phyloP scores from a whole-genome alignment of 2,329 filamentous ascomycete species.

The Zasmidium cellare region DNA sequence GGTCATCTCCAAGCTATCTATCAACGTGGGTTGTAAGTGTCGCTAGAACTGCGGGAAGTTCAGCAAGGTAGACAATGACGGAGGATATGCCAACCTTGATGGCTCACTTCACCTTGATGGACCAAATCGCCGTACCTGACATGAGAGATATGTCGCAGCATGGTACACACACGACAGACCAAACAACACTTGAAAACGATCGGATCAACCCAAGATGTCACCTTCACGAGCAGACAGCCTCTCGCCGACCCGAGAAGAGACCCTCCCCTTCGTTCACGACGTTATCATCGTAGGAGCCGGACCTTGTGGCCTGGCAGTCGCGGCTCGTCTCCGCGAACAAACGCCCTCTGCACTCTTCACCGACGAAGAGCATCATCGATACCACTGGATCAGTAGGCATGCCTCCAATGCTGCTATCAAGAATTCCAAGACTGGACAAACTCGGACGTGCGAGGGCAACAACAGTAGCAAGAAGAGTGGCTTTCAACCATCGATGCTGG shows the following conservation, averaged over 20 bases:
- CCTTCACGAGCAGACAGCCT: conserved; percentile 18
- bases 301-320: conserved; percentile 72
- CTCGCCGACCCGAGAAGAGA: conserved; percentile 16
- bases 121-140: neutral
- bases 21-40: too few relatives aligned
- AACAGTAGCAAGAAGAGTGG: conserved; percentile 6
- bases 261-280: conserved; percentile 51
- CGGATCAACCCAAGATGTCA: conserved; percentile 6
- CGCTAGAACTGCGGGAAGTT: neutral
- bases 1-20: too few relatives aligned
- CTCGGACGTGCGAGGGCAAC: conserved; percentile 27
- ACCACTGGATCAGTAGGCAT: conserved; percentile 72
- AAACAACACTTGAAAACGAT: neutral
- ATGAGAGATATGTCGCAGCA: neutral
- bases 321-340: conserved; percentile 68
- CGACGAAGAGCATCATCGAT: conserved; percentile 79
- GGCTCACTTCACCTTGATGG: neutral
- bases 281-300: conserved; percentile 74
- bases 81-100: neutral
- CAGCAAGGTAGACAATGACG: neutral
- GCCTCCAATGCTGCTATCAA: conserved; percentile 61
- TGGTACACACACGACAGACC: neutral
- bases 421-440: conserved; percentile 47
- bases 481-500: conserved; percentile 51
- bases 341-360: conserved; percentile 79